Evolutionary conservation across 495 filamentous ascomycete genomes (phyloP).

Genomic region (Lasiosphaeris hirsuta): DNA sequence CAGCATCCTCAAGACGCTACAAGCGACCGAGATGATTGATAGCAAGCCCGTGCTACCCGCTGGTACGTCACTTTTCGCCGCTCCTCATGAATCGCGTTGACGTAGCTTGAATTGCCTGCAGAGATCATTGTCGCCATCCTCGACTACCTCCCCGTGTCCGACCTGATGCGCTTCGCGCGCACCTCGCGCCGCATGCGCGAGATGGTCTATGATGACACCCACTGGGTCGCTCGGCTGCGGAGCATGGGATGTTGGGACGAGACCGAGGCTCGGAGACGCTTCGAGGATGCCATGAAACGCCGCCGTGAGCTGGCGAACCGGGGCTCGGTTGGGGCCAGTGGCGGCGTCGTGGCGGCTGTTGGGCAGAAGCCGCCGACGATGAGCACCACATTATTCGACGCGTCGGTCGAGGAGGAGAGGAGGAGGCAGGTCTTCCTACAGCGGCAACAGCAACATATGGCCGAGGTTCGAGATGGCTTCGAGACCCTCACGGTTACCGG

Average conservation of each 20-base stretch:
- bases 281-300: constrained; percentile 68
- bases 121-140: constrained; percentile 88
- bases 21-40: constrained; percentile 71
- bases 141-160: constrained; percentile 80
- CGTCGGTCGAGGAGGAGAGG: constrained; percentile 55
- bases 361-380: constrained; percentile 13
- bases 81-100: background rate
- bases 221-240: constrained; percentile 83
- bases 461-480: constrained; percentile 58
- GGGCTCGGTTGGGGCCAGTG: constrained; percentile 15
- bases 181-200: constrained; percentile 87
- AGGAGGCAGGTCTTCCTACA: constrained; percentile 23
- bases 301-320: constrained; percentile 54
- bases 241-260: constrained; percentile 94
- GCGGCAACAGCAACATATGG: constrained; percentile 10
- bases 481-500: constrained; percentile 55
- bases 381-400: constrained; percentile 68
- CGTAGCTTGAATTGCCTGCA: constrained; percentile 25
- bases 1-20: constrained; percentile 69
- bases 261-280: constrained; percentile 70
- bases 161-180: constrained; percentile 81
- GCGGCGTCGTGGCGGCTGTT: background rate
- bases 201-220: constrained; percentile 98
- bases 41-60: constrained; percentile 74
- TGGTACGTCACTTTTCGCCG: constrained; percentile 48